These are phyloP conservation scores for Phytophthora litchii DNA, from an alignment of 352 stramenopile species.

Conservation along the genomic window DNA sequence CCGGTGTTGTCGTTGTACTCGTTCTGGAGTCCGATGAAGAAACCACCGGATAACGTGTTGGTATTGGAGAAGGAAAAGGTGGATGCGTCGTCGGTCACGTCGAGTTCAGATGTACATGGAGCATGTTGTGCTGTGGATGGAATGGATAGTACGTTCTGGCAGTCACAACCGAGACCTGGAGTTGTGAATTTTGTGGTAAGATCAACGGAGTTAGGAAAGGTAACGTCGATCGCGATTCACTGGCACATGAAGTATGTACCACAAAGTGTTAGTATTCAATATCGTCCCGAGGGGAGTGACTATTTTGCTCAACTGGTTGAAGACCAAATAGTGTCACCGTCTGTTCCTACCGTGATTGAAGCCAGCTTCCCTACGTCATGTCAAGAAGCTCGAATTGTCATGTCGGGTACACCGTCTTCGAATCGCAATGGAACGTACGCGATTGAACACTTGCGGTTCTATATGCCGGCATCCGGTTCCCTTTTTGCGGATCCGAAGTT, in stretches of 20 bases:
- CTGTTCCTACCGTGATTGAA: slow-evolving; percentile 42
- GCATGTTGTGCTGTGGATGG: slow-evolving; percentile 64
- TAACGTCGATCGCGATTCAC: slow-evolving; percentile 67
- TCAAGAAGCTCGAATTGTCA: slow-evolving; percentile 60
- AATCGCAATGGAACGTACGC: slow-evolving; percentile 79
- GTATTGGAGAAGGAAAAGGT: slow-evolving; percentile 49
- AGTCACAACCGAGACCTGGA: slow-evolving; percentile 62
- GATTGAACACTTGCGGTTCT: slow-evolving; percentile 70
- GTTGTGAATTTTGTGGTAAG: slow-evolving; percentile 58
- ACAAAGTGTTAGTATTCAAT: slow-evolving; percentile 63
- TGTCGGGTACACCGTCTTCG: slow-evolving; percentile 60
- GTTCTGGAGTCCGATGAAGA: slow-evolving; percentile 85
- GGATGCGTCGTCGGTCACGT: slow-evolving; percentile 59
- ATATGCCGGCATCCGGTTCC: slow-evolving; percentile 56
- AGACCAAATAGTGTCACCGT: slow-evolving; percentile 21
- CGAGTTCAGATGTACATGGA: slow-evolving; percentile 49
- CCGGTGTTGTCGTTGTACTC: slow-evolving; percentile 80
- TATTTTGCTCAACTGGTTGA: slow-evolving; percentile 52
- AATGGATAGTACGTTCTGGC: slow-evolving; percentile 70
- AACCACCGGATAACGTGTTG: slow-evolving; percentile 61
- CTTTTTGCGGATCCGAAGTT: slow-evolving; percentile 68
- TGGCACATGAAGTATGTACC: slow-evolving; percentile 79
- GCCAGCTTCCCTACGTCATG: slow-evolving; percentile 48
- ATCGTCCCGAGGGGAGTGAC: slow-evolving; percentile 40
- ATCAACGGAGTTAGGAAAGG: slow-evolving; percentile 38